Percentiles rank a stretch among this genome's conserved stretches.
These are phyloP conservation scores for Kondoa malvinella DNA, from an alignment of 768 basidiomycete genomes.

Conservation along the genomic window DNA sequence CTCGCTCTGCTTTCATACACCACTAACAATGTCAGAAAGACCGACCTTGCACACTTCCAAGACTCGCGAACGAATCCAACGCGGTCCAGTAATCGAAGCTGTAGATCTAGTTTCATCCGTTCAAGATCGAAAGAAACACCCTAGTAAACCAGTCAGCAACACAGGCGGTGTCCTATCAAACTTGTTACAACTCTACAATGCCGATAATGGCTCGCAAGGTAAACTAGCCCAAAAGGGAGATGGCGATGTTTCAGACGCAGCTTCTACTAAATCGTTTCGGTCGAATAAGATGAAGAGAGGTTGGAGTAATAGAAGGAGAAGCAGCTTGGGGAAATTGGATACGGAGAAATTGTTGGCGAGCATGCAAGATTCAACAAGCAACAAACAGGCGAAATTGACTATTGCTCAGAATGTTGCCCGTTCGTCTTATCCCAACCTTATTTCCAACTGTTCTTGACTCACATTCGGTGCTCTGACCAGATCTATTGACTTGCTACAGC, in stretches of 20 bases:
- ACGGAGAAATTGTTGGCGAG: constrained; percentile 8
- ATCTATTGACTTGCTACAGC: constrained; percentile 53
- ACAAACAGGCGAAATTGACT: constrained; percentile 13
- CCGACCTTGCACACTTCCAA: background rate
- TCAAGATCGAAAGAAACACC: background rate
- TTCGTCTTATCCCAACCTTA: constrained; percentile 1
- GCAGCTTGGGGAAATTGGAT: background rate
- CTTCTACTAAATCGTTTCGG: background rate
- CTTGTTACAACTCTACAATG: constrained; percentile 41
- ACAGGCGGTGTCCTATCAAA: constrained; percentile 40
- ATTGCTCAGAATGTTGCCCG: constrained; percentile 21
- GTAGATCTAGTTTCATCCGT: background rate
- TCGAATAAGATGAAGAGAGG: background rate
- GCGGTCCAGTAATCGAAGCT: background rate
- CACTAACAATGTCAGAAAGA: too few species aligned
- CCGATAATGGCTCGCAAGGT: background rate
- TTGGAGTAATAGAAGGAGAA: constrained; percentile 2
- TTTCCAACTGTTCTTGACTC: background rate
- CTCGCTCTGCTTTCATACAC: too few species aligned
- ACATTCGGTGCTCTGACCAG: constrained; percentile 37
- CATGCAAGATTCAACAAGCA: background rate
- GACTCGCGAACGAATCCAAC: background rate
- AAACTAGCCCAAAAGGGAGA: background rate
- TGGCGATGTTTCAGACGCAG: background rate
- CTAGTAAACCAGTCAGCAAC: background rate